A percentile compares a stretch with the other conserved stretches of the same genome.
Conservation (phyloP, 352 stramenopile genomes). For the Phytophthora crassamura region DNA sequence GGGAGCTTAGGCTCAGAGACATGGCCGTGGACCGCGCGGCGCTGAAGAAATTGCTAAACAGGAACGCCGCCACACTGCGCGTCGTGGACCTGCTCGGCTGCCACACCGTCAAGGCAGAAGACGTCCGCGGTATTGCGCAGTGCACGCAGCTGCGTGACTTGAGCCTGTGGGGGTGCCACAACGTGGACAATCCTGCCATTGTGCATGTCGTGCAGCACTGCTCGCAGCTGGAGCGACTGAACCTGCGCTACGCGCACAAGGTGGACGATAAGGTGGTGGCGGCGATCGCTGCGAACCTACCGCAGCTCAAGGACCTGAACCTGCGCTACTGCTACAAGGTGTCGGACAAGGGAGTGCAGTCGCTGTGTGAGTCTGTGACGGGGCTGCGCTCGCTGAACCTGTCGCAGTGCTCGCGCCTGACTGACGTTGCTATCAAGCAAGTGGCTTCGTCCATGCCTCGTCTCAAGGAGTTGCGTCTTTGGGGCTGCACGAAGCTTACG, state of each 20-base stretch:
- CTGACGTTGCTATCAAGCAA: conserved; percentile 66
- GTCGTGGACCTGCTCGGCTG: conserved; percentile 81
- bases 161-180: conserved; percentile 80
- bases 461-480: conserved; percentile 81
- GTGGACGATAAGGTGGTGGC: conserved; percentile 80
- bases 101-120: conserved; percentile 66
- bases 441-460: conserved; percentile 61
- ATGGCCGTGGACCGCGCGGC: conserved; percentile 67
- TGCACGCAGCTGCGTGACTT: conserved; percentile 63
- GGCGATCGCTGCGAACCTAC: conserved; percentile 52
- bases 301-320: conserved; percentile 72
- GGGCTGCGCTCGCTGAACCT: conserved; percentile 74
- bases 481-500: conserved; percentile 84
- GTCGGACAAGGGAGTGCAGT: conserved; percentile 65
- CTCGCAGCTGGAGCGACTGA: conserved; percentile 56
- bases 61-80: conserved; percentile 57
- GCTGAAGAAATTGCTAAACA: conserved; percentile 54
- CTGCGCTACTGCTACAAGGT: conserved; percentile 90
- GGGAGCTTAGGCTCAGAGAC: conserved; percentile 71
- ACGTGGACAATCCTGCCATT: conserved; percentile 76
- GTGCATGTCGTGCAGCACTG: conserved; percentile 62
- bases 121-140: conserved; percentile 52
- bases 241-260: conserved; percentile 86
- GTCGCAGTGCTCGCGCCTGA: conserved; percentile 84
- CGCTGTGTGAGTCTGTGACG: conserved; percentile 56